Evolutionary conservation across 2,329 filamentous ascomycete genomes (phyloP).

Genomic region (Cladosporium sp.): DNA sequence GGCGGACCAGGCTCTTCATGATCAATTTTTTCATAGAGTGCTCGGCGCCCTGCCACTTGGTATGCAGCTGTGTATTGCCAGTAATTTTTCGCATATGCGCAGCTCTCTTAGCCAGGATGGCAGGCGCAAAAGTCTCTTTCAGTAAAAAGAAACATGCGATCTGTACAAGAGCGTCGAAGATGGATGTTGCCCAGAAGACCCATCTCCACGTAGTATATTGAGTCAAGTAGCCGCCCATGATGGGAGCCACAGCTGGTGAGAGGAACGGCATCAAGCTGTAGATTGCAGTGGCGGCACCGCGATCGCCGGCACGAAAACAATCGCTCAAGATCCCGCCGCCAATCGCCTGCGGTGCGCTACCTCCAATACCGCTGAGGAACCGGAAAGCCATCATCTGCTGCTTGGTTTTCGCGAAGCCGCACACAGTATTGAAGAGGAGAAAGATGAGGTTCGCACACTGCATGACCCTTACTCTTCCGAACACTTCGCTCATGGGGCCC

Average conservation of each 20-base stretch:
- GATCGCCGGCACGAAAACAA: slow-evolving; percentile 32
- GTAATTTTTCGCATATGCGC: slow-evolving; percentile 48
- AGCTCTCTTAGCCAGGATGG: slow-evolving; percentile 60
- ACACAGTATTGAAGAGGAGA: slow-evolving; percentile 35
- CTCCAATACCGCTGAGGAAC: slow-evolving; percentile 35
- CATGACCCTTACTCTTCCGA: slow-evolving; percentile 33
- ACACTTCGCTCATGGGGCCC: slow-evolving; percentile 33
- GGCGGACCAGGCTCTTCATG: slow-evolving; percentile 28
- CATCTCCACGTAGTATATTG: slow-evolving; percentile 69
- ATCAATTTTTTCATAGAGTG: slow-evolving; percentile 28
- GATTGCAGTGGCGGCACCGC: slow-evolving; percentile 33
- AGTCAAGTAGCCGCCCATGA: slow-evolving; percentile 63
- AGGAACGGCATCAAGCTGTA: slow-evolving; percentile 35
- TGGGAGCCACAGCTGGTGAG: slow-evolving; percentile 51
- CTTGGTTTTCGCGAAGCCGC: slow-evolving; percentile 35
- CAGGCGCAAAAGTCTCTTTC: slow-evolving; percentile 64
- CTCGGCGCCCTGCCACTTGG: slow-evolving; percentile 28
- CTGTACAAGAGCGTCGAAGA: slow-evolving; percentile 68
- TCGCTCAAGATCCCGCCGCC: slow-evolving; percentile 34
- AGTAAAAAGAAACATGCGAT: slow-evolving; percentile 67
- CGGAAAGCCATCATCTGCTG: slow-evolving; percentile 36
- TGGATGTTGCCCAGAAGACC: slow-evolving; percentile 84
- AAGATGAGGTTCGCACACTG: slow-evolving; percentile 36
- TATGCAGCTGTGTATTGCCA: slow-evolving; percentile 27
- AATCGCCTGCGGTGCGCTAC: slow-evolving; percentile 35